Evolutionary conservation across 805 yeast genomes (phyloP).

Genomic region (Sporopachydermia lactativora): DNA sequence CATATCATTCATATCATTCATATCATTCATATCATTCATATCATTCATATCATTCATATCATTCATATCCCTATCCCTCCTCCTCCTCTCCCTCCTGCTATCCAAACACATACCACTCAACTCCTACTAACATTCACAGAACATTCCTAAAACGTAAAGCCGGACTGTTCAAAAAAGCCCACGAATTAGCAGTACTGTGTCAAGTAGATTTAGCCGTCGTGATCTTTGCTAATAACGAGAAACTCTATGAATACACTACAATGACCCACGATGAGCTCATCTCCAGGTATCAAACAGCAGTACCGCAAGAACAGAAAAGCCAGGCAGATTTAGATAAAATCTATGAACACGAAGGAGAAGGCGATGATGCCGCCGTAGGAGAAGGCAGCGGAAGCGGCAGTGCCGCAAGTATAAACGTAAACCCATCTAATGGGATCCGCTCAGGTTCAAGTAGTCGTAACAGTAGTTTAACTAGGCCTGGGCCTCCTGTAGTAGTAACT

Average conservation of each 20-base stretch:
- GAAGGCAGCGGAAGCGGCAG: too few species aligned
- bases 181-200: slow-evolving; percentile 16
- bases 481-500: too few species aligned
- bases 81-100: background rate
- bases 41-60: too few species aligned
- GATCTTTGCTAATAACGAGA: slow-evolving; percentile 64
- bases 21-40: too few species aligned
- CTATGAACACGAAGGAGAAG: slow-evolving; percentile 9
- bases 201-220: slow-evolving; percentile 79
- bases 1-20: too few species aligned
- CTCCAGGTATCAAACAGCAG: slow-evolving; percentile 21
- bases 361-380: slow-evolving; percentile 10
- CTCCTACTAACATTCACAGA: slow-evolving; percentile 13
- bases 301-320: slow-evolving; percentile 5
- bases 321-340: slow-evolving; percentile 3
- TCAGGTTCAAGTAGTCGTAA: too few species aligned
- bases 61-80: too few species aligned
- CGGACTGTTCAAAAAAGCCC: slow-evolving; percentile 65
- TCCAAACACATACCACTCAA: slow-evolving; percentile 2
- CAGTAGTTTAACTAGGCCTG: too few species aligned
- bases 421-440: too few species aligned
- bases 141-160: slow-evolving; percentile 92
- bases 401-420: too few species aligned
- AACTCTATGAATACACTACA: slow-evolving; percentile 74
- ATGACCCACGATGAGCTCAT: slow-evolving; percentile 43